These are phyloP conservation scores for Perkinsus chesapeaki DNA, from an alignment of 169 alveolate genomes.

Conservation along the genomic window DNA sequence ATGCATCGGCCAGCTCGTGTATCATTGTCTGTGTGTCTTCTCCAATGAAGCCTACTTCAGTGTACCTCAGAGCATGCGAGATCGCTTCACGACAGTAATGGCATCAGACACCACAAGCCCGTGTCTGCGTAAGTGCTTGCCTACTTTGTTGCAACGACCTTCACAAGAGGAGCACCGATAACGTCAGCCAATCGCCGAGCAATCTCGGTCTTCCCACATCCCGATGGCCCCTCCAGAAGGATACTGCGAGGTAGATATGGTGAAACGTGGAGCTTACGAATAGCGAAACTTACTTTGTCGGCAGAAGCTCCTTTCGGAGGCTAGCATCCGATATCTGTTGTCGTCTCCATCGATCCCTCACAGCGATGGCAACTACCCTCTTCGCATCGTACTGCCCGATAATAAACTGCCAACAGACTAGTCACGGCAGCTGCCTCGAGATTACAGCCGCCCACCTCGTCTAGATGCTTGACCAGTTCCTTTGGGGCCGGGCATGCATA, in stretches of 20 bases:
- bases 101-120: background rate
- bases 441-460: background rate
- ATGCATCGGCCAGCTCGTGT: conserved; percentile 18
- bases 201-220: conserved; percentile 33
- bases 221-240: conserved; percentile 30
- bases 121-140: background rate
- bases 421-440: background rate
- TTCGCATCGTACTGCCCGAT: conserved; percentile 26
- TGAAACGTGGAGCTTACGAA: background rate
- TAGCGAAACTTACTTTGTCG: background rate
- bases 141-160: conserved; percentile 5
- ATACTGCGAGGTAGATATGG: conserved; percentile 8
- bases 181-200: conserved; percentile 25
- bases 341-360: conserved; percentile 34
- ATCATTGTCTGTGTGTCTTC: conserved; percentile 21
- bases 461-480: background rate
- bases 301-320: conserved; percentile 13
- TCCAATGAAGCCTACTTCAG: conserved; percentile 34
- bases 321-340: conserved; percentile 10
- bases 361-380: conserved; percentile 15
- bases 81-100: background rate
- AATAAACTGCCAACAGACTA: background rate
- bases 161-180: conserved; percentile 29
- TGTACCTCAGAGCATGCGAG: conserved; percentile 21
- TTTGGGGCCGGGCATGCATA: background rate